Base-by-base conservation (phyloP, 177 flowering plant species). In the Vitis hybrid region DNA sequence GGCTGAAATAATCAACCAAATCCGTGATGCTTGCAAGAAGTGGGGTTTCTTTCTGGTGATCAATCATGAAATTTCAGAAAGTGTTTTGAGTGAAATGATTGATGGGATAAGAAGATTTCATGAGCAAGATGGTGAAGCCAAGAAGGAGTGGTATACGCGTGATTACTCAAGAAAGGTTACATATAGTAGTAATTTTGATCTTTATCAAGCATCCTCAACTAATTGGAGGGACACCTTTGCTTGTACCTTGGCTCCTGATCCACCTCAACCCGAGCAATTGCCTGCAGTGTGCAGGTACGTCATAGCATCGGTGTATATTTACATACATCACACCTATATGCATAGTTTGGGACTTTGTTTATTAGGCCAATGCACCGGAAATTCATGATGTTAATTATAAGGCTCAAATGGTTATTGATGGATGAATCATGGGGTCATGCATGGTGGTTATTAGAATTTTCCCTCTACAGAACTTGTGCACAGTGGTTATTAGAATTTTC, bases 41-140 rank as follows among this genome's bases (percentile, higher is more conserved):
- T 83, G 82, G 84, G 89, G 89, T 1, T 75, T 84, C 69, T 84
- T 83, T 60, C 81, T 79, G 68, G 51, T 82, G 59, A 76, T 83
- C 51, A 83, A 85, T 66, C 85, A 85, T 80, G 86, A 79, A 11
- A 73, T 84, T 2, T 76, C 84, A 1, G 3, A 5, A 2, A 59
- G 21, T n/a, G 53, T 74, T 5, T 13, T 74, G 76, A 76, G 74
- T 0, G 71, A 77, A 35, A 69, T 78, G 71, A 21, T 77, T 2
- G 75, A 67, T 49, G 79, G 78, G 4, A 69, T 72, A 1, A 61
- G 64, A 0, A 35, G 64, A 12, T 86, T 86, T 68, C 64, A 74
- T 55, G 88, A 86, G 74, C 84, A 75, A 49, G 79, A 77, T 1
- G 30, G 9, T 3, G 85, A 78, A 68, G 55, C 61, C 27, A 84